A percentile compares a stretch with the other conserved stretches of the same genome.
Evolutionary conservation across 208 protist genomes (phyloP).

Genomic region (Trypanosoma vivax): DNA sequence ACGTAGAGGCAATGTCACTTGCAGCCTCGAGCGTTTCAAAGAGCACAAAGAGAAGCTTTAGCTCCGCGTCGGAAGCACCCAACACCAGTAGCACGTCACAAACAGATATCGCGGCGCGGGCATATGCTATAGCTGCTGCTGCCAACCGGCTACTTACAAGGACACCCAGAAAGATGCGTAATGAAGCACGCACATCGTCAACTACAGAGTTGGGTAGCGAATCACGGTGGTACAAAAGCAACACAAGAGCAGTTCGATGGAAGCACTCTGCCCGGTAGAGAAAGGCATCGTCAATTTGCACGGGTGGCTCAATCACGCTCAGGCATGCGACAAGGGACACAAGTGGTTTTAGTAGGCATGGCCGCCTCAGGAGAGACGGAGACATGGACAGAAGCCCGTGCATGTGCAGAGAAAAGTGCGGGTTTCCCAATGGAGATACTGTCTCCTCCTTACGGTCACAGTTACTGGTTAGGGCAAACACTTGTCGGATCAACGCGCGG

Average conservation of each 20-base stretch:
- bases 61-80: conserved; percentile 34
- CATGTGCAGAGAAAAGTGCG: conserved; percentile 10
- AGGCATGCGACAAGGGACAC: conserved; percentile 14
- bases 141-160: conserved; percentile 34
- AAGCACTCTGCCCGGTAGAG: conserved; percentile 53
- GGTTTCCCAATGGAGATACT: not conserved
- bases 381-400: conserved; percentile 21
- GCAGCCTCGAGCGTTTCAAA: conserved; percentile 30
- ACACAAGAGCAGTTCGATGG: conserved; percentile 38
- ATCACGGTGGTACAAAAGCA: conserved; percentile 40
- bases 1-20: not conserved
- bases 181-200: conserved; percentile 24
- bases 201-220: conserved; percentile 25
- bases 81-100: conserved; percentile 39
- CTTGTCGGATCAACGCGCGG: conserved; percentile 3
- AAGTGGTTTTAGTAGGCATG: conserved; percentile 7
- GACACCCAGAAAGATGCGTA: conserved; percentile 32
- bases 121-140: conserved; percentile 27
- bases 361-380: not conserved
- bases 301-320: conserved; percentile 28
- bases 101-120: conserved; percentile 36
- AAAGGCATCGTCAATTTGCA: conserved; percentile 23
- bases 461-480: conserved; percentile 4
- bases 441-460: not conserved
- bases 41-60: conserved; percentile 55